These are phyloP conservation scores for Microcera coccophila DNA, from an alignment of 2,329 filamentous ascomycete species.

Conservation along the genomic window DNA sequence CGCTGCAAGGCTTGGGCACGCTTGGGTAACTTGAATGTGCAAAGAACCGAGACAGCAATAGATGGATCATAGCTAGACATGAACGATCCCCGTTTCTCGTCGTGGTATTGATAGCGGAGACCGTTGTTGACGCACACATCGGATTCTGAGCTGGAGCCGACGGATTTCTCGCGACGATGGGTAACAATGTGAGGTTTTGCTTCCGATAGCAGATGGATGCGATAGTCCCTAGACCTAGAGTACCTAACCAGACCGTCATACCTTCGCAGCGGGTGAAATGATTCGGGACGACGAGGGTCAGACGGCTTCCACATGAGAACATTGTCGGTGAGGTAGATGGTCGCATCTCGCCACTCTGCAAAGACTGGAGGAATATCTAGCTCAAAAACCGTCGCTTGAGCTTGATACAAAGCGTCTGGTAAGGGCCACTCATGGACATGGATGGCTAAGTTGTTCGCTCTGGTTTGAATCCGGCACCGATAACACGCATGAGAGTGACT, in stretches of 20 bases:
- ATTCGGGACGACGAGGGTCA: background rate
- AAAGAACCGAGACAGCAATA: slow-evolving; percentile 1
- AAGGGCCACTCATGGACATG: slow-evolving; percentile 55
- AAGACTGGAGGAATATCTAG: slow-evolving; percentile 41
- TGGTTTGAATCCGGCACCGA: slow-evolving; percentile 31
- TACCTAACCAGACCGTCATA: slow-evolving; percentile 10
- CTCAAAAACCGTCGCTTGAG: slow-evolving; percentile 53
- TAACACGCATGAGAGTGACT: slow-evolving; percentile 26
- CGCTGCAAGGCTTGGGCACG: slow-evolving; percentile 7
- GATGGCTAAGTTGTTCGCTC: slow-evolving; percentile 43
- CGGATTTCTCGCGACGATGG: slow-evolving; percentile 5
- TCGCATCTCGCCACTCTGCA: slow-evolving; percentile 47
- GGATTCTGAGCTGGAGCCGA: slow-evolving; percentile 2
- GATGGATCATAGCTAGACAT: background rate
- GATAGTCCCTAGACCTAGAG: background rate
- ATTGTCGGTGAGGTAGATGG: slow-evolving; percentile 37
- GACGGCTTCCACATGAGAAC: slow-evolving; percentile 31
- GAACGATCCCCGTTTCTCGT: slow-evolving; percentile 2
- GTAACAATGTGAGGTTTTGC: slow-evolving; percentile 16
- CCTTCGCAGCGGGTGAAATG: slow-evolving; percentile 3
- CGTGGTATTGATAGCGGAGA: slow-evolving; percentile 18
- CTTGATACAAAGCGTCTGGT: slow-evolving; percentile 27
- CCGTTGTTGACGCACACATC: slow-evolving; percentile 26
- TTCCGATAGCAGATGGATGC: slow-evolving; percentile 19
- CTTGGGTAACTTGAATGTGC: slow-evolving; percentile 15